Evolutionary conservation across 495 filamentous ascomycete genomes (phyloP).

Genomic region (Podospora sp.): DNA sequence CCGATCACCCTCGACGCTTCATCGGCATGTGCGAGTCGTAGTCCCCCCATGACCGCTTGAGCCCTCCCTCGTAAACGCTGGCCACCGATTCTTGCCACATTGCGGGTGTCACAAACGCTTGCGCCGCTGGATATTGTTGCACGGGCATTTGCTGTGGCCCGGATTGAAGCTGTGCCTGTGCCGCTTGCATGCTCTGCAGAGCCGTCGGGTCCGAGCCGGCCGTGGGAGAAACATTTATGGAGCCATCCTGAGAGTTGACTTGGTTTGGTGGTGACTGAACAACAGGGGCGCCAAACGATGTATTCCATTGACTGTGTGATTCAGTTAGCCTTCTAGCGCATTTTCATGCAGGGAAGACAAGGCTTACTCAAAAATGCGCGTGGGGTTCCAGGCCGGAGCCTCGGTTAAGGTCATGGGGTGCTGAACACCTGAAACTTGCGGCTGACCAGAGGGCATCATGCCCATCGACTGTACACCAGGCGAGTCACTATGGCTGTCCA

Average conservation of each 20-base stretch:
- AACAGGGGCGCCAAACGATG: constrained; percentile 75
- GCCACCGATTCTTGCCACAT: constrained; percentile 98
- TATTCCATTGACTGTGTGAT: constrained; percentile 79
- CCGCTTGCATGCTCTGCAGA: constrained; percentile 53
- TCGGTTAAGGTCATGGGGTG: constrained; percentile 65
- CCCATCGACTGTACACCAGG: constrained; percentile 75
- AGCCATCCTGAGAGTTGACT: constrained; percentile 41
- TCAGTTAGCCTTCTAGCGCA: constrained; percentile 15
- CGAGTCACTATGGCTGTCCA: constrained; percentile 80
- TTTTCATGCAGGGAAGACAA: background rate
- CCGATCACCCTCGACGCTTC: constrained; percentile 31
- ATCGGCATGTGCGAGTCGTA: constrained; percentile 41
- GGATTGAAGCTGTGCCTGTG: constrained; percentile 53
- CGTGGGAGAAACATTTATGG: constrained; percentile 48
- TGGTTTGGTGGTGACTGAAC: constrained; percentile 46
- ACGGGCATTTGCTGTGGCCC: constrained; percentile 57
- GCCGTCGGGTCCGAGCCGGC: constrained; percentile 54
- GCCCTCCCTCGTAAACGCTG: constrained; percentile 76
- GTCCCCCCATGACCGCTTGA: constrained; percentile 74
- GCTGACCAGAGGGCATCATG: constrained; percentile 67
- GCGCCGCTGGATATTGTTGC: constrained; percentile 57
- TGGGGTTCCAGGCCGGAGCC: constrained; percentile 82
- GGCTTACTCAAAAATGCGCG: constrained; percentile 90
- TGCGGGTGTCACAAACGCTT: constrained; percentile 80
- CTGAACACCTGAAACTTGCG: constrained; percentile 46